Conservation (phyloP, 495 filamentous ascomycete genomes). For the Haplographium delicatum region DNA sequence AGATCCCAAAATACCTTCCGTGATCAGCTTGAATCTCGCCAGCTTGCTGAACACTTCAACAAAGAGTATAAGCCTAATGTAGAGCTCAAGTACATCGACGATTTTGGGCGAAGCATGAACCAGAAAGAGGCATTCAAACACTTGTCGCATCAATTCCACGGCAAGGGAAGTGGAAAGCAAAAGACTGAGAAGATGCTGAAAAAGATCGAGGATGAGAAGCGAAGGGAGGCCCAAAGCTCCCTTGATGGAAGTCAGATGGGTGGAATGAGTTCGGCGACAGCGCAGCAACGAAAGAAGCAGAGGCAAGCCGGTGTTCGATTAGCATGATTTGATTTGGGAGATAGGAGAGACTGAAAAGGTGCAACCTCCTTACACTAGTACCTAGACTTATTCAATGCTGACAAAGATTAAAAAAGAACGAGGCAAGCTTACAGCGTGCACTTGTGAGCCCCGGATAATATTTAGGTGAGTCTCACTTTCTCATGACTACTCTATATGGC, state of each 20-base stretch:
- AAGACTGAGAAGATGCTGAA: conserved; percentile 97
- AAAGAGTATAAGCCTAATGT: conserved; percentile 85
- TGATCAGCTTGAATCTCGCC: conserved; percentile 73
- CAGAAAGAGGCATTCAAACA: conserved; percentile 97
- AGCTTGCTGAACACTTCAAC: conserved; percentile 78
- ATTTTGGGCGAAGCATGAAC: conserved; percentile 75
- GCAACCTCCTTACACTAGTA: conserved; percentile 28
- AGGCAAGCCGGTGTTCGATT: conserved; percentile 86
- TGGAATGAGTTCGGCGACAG: conserved; percentile 76
- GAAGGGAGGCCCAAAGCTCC: conserved; percentile 70
- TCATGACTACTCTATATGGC: too few relatives aligned
- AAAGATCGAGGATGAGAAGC: conserved; percentile 96
- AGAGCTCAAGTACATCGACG: conserved; percentile 85
- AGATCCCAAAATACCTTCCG: conserved; percentile 80
- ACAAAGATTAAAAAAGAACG: conserved; percentile 16
- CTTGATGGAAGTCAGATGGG: conserved; percentile 77
- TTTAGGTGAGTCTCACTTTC: neutral
- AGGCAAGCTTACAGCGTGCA: too few relatives aligned
- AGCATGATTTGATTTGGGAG: conserved; percentile 39
- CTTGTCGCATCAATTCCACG: conserved; percentile 94
- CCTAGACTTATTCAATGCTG: conserved; percentile 26
- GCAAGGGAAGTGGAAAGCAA: conserved; percentile 92
- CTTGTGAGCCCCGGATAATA: neutral
- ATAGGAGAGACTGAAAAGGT: conserved; percentile 20
- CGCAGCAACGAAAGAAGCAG: conserved; percentile 72